phyloP scores from a whole-genome alignment of 1,284 basidiomycete genomes.

The Inonotus obliquus region DNA sequence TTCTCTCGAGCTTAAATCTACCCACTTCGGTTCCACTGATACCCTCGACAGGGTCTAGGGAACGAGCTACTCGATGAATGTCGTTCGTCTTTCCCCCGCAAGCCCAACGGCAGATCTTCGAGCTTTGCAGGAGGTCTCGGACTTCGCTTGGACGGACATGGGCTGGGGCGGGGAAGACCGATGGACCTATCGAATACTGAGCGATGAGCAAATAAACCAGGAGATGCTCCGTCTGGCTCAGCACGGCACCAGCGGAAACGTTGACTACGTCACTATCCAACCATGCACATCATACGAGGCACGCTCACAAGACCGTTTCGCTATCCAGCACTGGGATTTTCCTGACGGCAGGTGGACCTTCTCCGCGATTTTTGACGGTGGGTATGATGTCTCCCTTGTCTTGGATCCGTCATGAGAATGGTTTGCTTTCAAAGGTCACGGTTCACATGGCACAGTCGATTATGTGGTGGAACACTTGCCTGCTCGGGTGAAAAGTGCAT shows the following conservation, averaged over 20 bases:
- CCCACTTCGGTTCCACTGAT: neutral
- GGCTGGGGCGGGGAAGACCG: slow-evolving; percentile 45
- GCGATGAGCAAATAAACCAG: slow-evolving; percentile 40
- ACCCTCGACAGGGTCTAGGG: neutral
- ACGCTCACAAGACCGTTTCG: slow-evolving; percentile 51
- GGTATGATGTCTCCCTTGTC: slow-evolving; percentile 15
- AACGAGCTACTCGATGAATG: slow-evolving; percentile 25
- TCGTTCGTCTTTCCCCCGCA: slow-evolving; percentile 39
- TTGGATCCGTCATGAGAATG: slow-evolving; percentile 11
- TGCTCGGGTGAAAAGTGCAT: slow-evolving; percentile 36
- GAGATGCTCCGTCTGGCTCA: slow-evolving; percentile 40
- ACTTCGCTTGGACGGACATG: slow-evolving; percentile 54
- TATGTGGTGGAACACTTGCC: slow-evolving; percentile 44
- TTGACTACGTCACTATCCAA: slow-evolving; percentile 53
- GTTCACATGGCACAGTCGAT: slow-evolving; percentile 55
- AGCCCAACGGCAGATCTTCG: slow-evolving; percentile 43
- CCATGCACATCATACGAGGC: slow-evolving; percentile 48
- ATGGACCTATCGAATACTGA: slow-evolving; percentile 52
- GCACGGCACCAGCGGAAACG: slow-evolving; percentile 30
- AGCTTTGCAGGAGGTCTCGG: slow-evolving; percentile 47
- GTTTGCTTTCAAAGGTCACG: slow-evolving; percentile 44
- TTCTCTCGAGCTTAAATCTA: neutral
- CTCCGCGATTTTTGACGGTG: slow-evolving; percentile 59
- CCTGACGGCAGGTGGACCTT: slow-evolving; percentile 52
- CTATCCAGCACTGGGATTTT: slow-evolving; percentile 50